Base-by-base conservation (phyloP, 805 yeast genomes). In the Saturnispora diversa region DNA sequence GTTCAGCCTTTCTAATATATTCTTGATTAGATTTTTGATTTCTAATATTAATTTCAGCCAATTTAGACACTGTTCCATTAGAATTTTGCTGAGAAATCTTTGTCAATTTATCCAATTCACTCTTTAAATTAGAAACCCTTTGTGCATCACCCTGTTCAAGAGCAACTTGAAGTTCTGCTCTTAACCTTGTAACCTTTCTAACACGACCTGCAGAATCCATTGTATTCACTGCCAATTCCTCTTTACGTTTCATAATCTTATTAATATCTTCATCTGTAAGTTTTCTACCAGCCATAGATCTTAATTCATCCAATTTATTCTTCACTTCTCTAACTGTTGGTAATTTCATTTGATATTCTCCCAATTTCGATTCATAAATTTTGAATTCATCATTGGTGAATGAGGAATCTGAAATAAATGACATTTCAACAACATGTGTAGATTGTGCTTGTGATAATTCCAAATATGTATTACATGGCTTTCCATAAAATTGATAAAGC, bases 21-120 rank as follows among this genome's bases (percentile, higher is more conserved):
- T 77, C 77, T 57, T 78, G 79, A 60, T 90, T 90, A 48, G 81
- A 71, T 51, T 76, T 82, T 58, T 95, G 74, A 61, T 92, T 92
- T 53, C 95, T 77, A 52, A 83, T 81, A 49, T 87, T 86, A 38
- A 87, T 84, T 49, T 74, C 76, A 31, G 82, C 74, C 64, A 86
- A 69, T 43, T 75, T 69, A 48, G 62, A 67, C 61, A 56, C 36
- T 8, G 42, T 26, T n/a, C 13, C 26, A 12, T 31, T 24, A 20
- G 30, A 21, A 13, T 39, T 39, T 20, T 39, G 22, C 20, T 39
- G 42, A 10, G 42, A 39, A n/a, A 39, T 39, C 37, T 32, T 32
- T 8, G 31, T 24, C 6, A 39, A 16, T 21, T 21, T 31, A 10
- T 39, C 42, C 32, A 39, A 20, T 27, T 39, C 37, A 9, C 23